These are phyloP conservation scores for Cucumis sativus DNA, from an alignment of 306 rosid genomes.

Conservation along the genomic window Cucumber_9930_V3 NC_026656.2:22461001-22461500, in stretches of 20 bases:
- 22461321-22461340: conserved; percentile 14
- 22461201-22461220: neutral
- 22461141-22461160: neutral
- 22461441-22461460: conserved; percentile 59
- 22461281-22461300: neutral
- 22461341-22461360: conserved; percentile 22
- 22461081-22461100: neutral
- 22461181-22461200: neutral
- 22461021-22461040: neutral
- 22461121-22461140: neutral
- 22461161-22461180: neutral
- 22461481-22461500: conserved; percentile 86
- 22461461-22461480: conserved; percentile 71
- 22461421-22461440: neutral
- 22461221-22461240: too few relatives aligned
- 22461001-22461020: neutral
- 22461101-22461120: neutral
- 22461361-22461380: neutral
- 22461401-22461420: neutral
- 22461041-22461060: neutral
- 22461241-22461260: too few relatives aligned
- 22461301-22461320: neutral
- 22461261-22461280: too few relatives aligned
- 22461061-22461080: neutral
- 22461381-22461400: neutral